Conservation (phyloP, 2,329 filamentous ascomycete species). For the Monosporascus sp. region DNA sequence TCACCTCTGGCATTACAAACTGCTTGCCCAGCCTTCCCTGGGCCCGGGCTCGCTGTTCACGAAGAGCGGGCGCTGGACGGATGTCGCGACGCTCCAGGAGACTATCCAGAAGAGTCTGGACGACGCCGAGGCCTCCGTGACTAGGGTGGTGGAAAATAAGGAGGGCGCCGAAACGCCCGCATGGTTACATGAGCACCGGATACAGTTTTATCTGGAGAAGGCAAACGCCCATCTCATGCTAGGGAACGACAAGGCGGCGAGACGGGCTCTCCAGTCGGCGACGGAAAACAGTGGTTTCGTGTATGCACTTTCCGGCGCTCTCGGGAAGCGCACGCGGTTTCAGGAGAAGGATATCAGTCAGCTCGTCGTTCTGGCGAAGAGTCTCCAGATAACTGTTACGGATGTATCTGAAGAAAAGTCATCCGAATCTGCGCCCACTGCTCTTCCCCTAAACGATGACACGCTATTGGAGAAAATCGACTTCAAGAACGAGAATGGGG, state of each 20-base stretch:
- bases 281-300: slow-evolving; percentile 63
- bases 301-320: slow-evolving; percentile 77
- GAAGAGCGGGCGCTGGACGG: slow-evolving; percentile 53
- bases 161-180: slow-evolving; percentile 22
- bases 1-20: slow-evolving; percentile 63
- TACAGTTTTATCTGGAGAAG: slow-evolving; percentile 74
- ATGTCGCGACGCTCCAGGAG: slow-evolving; percentile 51
- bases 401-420: slow-evolving; percentile 3
- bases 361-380: slow-evolving; percentile 84
- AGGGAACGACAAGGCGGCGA: slow-evolving; percentile 71
- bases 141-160: slow-evolving; percentile 1
- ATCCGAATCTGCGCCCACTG: slow-evolving; percentile 48
- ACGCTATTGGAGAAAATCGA: slow-evolving; percentile 84
- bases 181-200: slow-evolving; percentile 46
- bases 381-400: slow-evolving; percentile 37
- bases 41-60: slow-evolving; percentile 50
- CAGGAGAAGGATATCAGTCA: slow-evolving; percentile 80
- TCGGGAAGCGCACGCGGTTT: slow-evolving; percentile 80
- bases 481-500: slow-evolving; percentile 56
- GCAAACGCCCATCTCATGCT: slow-evolving; percentile 81
- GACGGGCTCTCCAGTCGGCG: slow-evolving; percentile 64
- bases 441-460: slow-evolving; percentile 81
- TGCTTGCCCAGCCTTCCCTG: slow-evolving; percentile 52
- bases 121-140: slow-evolving; percentile 30
- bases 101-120: slow-evolving; percentile 38